Evolutionary conservation across 106 monocot species (phyloP).

Genomic region (Dactylorhiza incarnata): DNA sequence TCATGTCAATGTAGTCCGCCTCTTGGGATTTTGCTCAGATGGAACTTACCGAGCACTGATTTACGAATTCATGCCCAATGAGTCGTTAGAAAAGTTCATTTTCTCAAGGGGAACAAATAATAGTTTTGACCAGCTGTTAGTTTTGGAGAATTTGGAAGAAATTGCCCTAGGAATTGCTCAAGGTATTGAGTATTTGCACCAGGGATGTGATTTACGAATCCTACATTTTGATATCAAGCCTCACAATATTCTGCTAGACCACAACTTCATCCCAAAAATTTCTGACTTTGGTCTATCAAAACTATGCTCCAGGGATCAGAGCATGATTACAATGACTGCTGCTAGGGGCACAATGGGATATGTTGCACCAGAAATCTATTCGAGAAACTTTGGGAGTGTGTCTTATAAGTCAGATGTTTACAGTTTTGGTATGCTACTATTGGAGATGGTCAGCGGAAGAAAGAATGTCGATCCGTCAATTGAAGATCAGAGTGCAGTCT

Average conservation of each 20-base stretch:
- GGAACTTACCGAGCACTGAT: constrained; percentile 9
- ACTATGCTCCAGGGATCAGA: neutral
- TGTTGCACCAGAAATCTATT: constrained; percentile 5
- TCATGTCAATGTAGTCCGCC: constrained; percentile 42
- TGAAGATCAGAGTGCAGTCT: constrained; percentile 12
- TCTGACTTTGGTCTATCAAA: constrained; percentile 7
- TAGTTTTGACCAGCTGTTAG: neutral
- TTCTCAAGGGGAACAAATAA: neutral
- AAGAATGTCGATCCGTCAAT: constrained; percentile 14
- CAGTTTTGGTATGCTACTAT: constrained; percentile 13
- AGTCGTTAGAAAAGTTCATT: constrained; percentile 8
- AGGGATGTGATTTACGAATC: constrained; percentile 4
- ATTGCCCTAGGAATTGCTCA: constrained; percentile 5
- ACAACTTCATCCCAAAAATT: constrained; percentile 5
- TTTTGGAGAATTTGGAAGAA: constrained; percentile 5
- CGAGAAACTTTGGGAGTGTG: constrained; percentile 4
- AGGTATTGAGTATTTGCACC: constrained; percentile 12
- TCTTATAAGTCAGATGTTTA: constrained; percentile 16
- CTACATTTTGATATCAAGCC: constrained; percentile 18
- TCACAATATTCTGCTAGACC: constrained; percentile 13
- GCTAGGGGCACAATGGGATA: constrained; percentile 8
- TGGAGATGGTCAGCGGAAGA: constrained; percentile 9
- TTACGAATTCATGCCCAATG: constrained; percentile 12
- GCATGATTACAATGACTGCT: neutral
- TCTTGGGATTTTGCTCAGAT: constrained; percentile 45